These are phyloP conservation scores for Globisporangium polare DNA, from an alignment of 352 stramenopile genomes.

Conservation along the genomic window DNA sequence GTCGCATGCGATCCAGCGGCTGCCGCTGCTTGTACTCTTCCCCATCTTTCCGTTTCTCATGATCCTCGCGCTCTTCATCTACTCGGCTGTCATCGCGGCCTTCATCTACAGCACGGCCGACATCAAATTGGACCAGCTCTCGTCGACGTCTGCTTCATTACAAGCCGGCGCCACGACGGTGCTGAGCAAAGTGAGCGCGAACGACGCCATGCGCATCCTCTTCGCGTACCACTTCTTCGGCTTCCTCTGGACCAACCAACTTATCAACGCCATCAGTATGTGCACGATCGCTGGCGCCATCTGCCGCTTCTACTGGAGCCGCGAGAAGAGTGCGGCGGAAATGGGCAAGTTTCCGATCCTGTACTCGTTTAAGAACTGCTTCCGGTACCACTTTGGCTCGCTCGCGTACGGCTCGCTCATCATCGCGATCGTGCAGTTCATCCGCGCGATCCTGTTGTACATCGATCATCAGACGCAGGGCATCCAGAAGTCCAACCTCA, in stretches of 20 bases:
- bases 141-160: constrained; percentile 8
- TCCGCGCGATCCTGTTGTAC: constrained; percentile 91
- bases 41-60: constrained; percentile 59
- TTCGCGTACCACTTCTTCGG: constrained; percentile 90
- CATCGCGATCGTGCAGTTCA: constrained; percentile 95
- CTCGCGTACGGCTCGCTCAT: constrained; percentile 95
- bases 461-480: constrained; percentile 91
- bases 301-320: constrained; percentile 92
- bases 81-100: constrained; percentile 50
- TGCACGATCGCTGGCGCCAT: constrained; percentile 92
- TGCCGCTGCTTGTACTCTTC: constrained; percentile 69
- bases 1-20: constrained; percentile 48
- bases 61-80: constrained; percentile 62
- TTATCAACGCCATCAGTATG: constrained; percentile 95
- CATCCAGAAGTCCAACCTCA: constrained; percentile 66
- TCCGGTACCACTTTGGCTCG: constrained; percentile 94
- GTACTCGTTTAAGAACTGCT: constrained; percentile 71
- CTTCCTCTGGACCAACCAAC: constrained; percentile 95
- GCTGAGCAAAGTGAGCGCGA: constrained; percentile 39
- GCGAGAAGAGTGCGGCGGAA: constrained; percentile 48
- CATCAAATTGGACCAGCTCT: constrained; percentile 36
- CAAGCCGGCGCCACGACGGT: constrained; percentile 22
- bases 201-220: constrained; percentile 62
- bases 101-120: constrained; percentile 67
- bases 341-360: constrained; percentile 67